A percentile compares a stretch with the other conserved stretches of the same genome.
Conservation (phyloP, 331 rosid genomes). For the Malus hybrid region DNA sequence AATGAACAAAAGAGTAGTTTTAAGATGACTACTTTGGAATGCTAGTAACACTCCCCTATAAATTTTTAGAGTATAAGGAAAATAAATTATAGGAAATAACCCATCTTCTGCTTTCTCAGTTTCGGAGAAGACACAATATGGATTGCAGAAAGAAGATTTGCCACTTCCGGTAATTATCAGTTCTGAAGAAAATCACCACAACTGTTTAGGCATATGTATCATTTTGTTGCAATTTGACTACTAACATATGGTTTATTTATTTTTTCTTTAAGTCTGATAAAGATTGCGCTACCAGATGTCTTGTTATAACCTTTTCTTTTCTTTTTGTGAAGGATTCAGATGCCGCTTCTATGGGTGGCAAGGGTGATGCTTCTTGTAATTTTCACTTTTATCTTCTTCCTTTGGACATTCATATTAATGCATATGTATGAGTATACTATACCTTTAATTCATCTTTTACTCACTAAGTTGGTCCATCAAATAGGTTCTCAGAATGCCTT, state of each 20-base stretch:
- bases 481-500: conserved; percentile 37
- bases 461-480: conserved; percentile 14
- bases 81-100: conserved; percentile 11
- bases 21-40: not conserved
- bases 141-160: conserved; percentile 25
- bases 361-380: conserved; percentile 3
- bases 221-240: not conserved
- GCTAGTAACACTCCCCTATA: not conserved
- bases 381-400: not conserved
- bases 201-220: not conserved
- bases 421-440: not conserved
- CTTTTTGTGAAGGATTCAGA: conserved; percentile 34
- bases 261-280: not conserved
- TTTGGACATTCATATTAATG: not conserved
- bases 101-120: conserved; percentile 31
- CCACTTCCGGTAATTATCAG: conserved; percentile 19
- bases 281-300: not conserved
- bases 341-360: conserved; percentile 37
- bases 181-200: conserved; percentile 36
- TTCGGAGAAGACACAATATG: conserved; percentile 35
- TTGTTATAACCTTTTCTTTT: not conserved
- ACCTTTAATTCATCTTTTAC: not conserved
- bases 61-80: conserved; percentile 2
- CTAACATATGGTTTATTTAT: not conserved
- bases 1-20: not conserved